A percentile compares a stretch with the other conserved stretches of the same genome.
Conservation (phyloP, 352 stramenopile species). For the Globisporangium megalacanthum region DNA sequence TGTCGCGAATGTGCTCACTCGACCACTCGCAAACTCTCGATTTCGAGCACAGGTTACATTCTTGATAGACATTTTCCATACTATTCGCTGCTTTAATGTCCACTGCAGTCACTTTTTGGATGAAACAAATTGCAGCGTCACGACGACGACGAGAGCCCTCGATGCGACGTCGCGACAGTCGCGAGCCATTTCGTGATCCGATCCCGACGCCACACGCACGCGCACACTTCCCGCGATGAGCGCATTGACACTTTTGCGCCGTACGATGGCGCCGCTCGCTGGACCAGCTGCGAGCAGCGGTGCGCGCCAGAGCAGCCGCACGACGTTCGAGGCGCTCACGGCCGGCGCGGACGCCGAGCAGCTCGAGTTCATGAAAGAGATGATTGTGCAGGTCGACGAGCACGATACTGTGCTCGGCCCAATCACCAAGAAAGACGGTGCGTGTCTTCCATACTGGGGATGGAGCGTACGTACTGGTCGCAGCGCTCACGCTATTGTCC, state of each 20-base stretch:
- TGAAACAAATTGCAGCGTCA: neutral
- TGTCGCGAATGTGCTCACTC: too few relatives aligned
- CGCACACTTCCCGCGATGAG: neutral
- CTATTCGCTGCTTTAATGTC: conserved; percentile 1
- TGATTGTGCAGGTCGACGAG: conserved; percentile 86
- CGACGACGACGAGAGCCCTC: neutral
- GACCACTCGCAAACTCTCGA: too few relatives aligned
- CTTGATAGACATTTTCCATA: conserved; percentile 1
- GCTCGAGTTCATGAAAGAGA: conserved; percentile 88
- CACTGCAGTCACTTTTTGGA: neutral
- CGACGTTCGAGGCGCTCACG: conserved; percentile 60
- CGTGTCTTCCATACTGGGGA: neutral
- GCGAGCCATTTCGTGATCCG: neutral
- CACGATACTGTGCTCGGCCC: conserved; percentile 72
- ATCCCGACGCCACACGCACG: neutral
- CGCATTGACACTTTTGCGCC: conserved; percentile 7
- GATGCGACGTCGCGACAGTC: too few relatives aligned
- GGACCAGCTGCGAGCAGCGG: conserved; percentile 1
- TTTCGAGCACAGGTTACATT: neutral
- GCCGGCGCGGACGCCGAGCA: conserved; percentile 69
- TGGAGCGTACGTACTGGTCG: neutral
- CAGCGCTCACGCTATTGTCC: too few relatives aligned
- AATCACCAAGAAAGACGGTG: conserved; percentile 85
- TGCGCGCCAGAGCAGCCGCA: conserved; percentile 20
- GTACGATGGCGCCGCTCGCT: conserved; percentile 10